A percentile compares a stretch with the other conserved stretches of the same genome.
These are phyloP conservation scores for Neofusicoccum sp. DNA, from an alignment of 2,329 filamentous ascomycete species.

Conservation along the genomic window DNA sequence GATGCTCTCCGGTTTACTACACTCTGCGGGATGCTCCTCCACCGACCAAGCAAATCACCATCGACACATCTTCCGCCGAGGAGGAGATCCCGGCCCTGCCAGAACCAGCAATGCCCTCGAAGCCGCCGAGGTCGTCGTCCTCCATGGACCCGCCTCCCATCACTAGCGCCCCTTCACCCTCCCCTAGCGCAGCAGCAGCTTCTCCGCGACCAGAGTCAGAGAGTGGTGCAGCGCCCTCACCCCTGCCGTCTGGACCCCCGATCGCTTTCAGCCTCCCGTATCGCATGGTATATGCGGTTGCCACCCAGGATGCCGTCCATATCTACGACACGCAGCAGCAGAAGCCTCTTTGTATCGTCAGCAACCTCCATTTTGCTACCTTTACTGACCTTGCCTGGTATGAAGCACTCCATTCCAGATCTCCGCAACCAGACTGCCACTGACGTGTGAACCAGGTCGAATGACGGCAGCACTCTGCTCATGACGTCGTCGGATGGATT, in stretches of 20 bases:
- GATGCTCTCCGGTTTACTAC: slow-evolving; percentile 90
- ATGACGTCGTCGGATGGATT: slow-evolving; percentile 99
- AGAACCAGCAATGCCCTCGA: slow-evolving; percentile 68
- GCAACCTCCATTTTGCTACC: slow-evolving; percentile 94
- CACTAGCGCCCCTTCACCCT: slow-evolving; percentile 57
- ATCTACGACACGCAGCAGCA: slow-evolving; percentile 97
- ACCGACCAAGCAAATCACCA: slow-evolving; percentile 83
- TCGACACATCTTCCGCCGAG: slow-evolving; percentile 88
- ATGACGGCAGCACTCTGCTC: slow-evolving; percentile 75
- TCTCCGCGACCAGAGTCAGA: slow-evolving; percentile 58
- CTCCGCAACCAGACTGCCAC: background rate
- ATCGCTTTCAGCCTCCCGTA: slow-evolving; percentile 85
- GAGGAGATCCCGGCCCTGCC: slow-evolving; percentile 82
- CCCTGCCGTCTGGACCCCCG: slow-evolving; percentile 50
- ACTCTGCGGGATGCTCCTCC: slow-evolving; percentile 69
- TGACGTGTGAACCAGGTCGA: slow-evolving; percentile 61
- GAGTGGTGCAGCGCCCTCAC: slow-evolving; percentile 55
- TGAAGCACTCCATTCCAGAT: background rate
- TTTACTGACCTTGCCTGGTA: slow-evolving; percentile 93
- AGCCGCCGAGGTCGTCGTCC: slow-evolving; percentile 61
- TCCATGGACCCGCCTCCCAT: slow-evolving; percentile 83
- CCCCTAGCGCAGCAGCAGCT: slow-evolving; percentile 55
- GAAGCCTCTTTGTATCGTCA: slow-evolving; percentile 90
- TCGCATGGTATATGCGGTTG: slow-evolving; percentile 93
- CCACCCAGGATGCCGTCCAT: slow-evolving; percentile 91